Conservation (phyloP, 78 protist genomes). For the slime mould (Dictyostelium discoideum) region DNA sequence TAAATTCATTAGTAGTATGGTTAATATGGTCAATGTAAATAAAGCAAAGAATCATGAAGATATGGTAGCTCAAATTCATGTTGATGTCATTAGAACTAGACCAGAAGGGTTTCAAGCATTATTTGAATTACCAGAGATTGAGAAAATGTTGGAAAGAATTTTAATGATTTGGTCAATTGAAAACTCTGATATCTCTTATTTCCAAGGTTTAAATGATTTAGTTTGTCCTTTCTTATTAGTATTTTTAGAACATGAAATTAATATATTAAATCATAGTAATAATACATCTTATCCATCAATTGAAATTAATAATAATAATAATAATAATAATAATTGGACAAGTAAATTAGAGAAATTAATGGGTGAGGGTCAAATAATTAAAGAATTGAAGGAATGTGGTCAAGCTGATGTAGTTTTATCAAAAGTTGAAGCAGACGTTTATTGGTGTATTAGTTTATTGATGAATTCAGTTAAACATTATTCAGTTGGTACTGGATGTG, state of each 20-base stretch:
- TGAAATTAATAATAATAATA: not conserved
- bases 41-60: conserved; percentile 41
- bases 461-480: conserved; percentile 56
- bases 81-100: conserved; percentile 75
- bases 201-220: conserved; percentile 75
- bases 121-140: conserved; percentile 63
- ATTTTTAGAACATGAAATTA: conserved; percentile 24
- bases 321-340: not conserved
- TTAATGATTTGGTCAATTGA: conserved; percentile 60
- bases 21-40: not conserved
- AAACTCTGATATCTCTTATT: conserved; percentile 60
- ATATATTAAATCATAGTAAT: not conserved
- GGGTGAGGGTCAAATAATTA: conserved; percentile 49
- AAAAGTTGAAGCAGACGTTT: conserved; percentile 60
- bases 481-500: conserved; percentile 59
- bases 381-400: conserved; percentile 24
- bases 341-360: conserved; percentile 4
- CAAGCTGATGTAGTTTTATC: not conserved
- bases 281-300: conserved; percentile 23
- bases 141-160: conserved; percentile 61
- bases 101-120: conserved; percentile 61
- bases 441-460: conserved; percentile 56
- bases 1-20: conserved; percentile 18
- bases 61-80: conserved; percentile 48
- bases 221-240: conserved; percentile 68